Conservation (phyloP, 208 protist genomes). For the Crithidia thermophila region DNA sequence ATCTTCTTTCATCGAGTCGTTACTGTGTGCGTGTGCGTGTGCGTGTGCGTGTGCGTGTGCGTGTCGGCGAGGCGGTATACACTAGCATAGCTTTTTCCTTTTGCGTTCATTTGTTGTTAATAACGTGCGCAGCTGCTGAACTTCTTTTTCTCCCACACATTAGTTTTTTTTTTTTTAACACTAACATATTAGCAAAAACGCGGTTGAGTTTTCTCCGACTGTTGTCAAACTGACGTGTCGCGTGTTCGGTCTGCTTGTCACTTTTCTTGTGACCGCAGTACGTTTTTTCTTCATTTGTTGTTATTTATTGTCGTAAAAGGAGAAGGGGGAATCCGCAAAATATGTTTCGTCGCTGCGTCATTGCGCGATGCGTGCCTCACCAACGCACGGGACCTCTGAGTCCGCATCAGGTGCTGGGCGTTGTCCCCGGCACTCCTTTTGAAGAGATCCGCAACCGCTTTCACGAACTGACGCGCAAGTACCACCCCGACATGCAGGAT, state of each 20-base stretch:
- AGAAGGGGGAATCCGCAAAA: neutral
- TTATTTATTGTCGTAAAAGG: too few relatives aligned
- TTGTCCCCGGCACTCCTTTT: slow-evolving; percentile 47
- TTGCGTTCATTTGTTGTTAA: slow-evolving; percentile 8
- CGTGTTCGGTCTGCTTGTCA: too few relatives aligned
- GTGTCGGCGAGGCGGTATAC: too few relatives aligned
- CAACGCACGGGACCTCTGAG: slow-evolving; percentile 24
- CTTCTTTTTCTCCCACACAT: slow-evolving; percentile 11
- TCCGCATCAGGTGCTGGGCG: slow-evolving; percentile 65
- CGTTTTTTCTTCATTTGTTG: too few relatives aligned
- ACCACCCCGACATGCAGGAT: slow-evolving; percentile 74
- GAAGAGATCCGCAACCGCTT: slow-evolving; percentile 58
- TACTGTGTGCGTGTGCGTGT: too few relatives aligned
- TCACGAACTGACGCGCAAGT: slow-evolving; percentile 63
- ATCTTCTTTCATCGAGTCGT: too few relatives aligned
- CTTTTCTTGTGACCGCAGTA: too few relatives aligned
- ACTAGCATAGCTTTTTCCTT: slow-evolving; percentile 9
- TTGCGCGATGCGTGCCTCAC: neutral
- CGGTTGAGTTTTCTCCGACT: too few relatives aligned
- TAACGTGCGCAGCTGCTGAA: too few relatives aligned
- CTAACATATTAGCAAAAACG: too few relatives aligned
- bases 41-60: too few relatives aligned
- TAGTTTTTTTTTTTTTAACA: slow-evolving; percentile 20
- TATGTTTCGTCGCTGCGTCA: slow-evolving; percentile 33
- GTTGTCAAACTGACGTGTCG: too few relatives aligned